These are phyloP conservation scores for Nannizziopsis arthrosporioides DNA, from an alignment of 2,329 filamentous ascomycete species.

Conservation along the genomic window DNA sequence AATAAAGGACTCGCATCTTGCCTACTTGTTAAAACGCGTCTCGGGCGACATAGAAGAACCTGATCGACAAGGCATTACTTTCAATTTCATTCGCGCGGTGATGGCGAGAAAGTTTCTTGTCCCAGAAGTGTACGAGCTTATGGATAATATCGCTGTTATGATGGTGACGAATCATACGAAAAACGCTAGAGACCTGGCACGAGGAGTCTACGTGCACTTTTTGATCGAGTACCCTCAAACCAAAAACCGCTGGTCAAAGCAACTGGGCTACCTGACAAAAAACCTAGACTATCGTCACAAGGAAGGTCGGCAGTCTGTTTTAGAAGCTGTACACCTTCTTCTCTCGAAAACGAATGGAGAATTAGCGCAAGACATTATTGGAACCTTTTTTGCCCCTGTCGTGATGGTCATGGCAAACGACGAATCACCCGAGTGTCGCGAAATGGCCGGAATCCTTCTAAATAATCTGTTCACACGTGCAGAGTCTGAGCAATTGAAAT, in stretches of 20 bases:
- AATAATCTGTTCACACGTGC: conserved; percentile 70
- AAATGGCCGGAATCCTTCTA: conserved; percentile 67
- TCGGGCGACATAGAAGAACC: conserved; percentile 86
- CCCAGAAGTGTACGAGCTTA: conserved; percentile 75
- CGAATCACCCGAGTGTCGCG: conserved; percentile 70
- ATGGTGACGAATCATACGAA: conserved; percentile 96
- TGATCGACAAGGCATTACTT: conserved; percentile 81
- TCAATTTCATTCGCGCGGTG: conserved; percentile 83
- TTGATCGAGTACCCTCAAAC: conserved; percentile 88
- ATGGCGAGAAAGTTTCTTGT: conserved; percentile 77
- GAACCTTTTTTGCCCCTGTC: conserved; percentile 72
- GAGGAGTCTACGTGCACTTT: conserved; percentile 88
- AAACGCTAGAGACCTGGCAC: conserved; percentile 72
- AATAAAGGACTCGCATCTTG: conserved; percentile 70
- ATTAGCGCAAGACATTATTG: conserved; percentile 68
- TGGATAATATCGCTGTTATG: conserved; percentile 77
- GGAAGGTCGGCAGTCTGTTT: conserved; percentile 78
- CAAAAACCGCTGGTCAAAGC: conserved; percentile 76
- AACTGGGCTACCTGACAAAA: conserved; percentile 75
- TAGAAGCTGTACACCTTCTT: conserved; percentile 82
- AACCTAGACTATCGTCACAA: conserved; percentile 86
- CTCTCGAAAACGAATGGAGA: conserved; percentile 73
- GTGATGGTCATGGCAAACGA: conserved; percentile 82
- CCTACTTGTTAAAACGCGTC: conserved; percentile 68
- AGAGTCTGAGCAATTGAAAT: conserved; percentile 57